Evolutionary conservation across 2,329 filamentous ascomycete species (phyloP).

Genomic region (Ophiostoma tasmaniense): DNA sequence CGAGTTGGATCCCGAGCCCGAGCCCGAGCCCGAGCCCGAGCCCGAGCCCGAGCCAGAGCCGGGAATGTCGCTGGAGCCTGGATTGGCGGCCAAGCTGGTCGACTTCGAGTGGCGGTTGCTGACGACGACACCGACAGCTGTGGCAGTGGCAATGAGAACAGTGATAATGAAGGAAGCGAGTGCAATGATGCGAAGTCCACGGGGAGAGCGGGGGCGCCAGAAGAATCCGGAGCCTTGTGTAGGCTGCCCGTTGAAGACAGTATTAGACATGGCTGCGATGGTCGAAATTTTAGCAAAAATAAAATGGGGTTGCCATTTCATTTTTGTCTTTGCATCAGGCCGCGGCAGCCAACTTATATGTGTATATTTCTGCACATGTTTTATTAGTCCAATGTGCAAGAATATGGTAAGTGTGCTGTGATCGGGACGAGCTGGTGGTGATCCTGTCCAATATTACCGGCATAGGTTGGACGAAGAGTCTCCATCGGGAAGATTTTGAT

Average conservation of each 20-base stretch:
- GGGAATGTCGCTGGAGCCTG: no score
- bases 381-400: background rate
- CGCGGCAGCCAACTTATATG: background rate
- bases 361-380: background rate
- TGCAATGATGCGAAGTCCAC: background rate
- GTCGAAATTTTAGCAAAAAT: background rate
- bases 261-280: background rate
- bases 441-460: background rate
- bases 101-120: background rate
- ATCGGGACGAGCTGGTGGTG: background rate
- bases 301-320: background rate
- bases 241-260: background rate
- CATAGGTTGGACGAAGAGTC: background rate
- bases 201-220: background rate
- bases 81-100: background rate
- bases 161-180: background rate
- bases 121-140: background rate
- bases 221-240: background rate
- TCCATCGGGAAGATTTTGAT: no score
- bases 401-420: background rate
- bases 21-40: background rate
- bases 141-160: background rate
- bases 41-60: background rate
- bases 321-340: background rate
- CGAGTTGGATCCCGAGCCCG: no score